Base-by-base conservation (phyloP, 2,329 filamentous ascomycete species). In the Raffaelea ambrosiae region DNA sequence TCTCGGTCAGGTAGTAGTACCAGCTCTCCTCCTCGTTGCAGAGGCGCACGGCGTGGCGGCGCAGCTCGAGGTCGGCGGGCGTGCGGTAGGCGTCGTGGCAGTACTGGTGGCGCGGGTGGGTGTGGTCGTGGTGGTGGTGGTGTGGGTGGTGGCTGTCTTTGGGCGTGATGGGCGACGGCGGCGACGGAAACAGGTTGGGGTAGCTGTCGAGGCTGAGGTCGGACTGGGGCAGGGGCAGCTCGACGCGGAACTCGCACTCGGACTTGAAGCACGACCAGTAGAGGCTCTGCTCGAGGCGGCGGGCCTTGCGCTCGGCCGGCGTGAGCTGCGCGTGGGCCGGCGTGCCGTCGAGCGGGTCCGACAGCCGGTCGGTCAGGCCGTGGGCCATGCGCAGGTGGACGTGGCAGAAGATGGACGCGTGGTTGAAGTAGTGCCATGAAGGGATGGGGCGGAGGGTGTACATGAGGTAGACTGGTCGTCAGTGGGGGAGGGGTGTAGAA, bases 191-290 rank as follows among this genome's bases (percentile, higher is more conserved):
- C 10, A 40, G 36, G 35, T 46, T 36, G 18, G 44, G 44, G 22
- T 40, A 46, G 7, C 29, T 14, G 14, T 13, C 23, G 4, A 16
- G 13, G 22, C 35, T 46, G 22, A 46, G 22, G 3, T 29, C 44
- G 18, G 31, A n/a, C 16, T 21, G 44, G 3, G 39, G 46, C 23
- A 48, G 46, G 4, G 40, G 40, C 33, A 48, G 29, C 21, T 48
- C 46, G 33, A 26, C n/a, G 23, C 29, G 26, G 22, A 48, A 31
- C 33, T 48, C 46, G 33, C 46, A 43, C 33, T 48, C 46, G 20
- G 46, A 42, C 40, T 43, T 48, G 40, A 43, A 42, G 46, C 46
- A 48, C n/a, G 40, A 43, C 46, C 46, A 48, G 40, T 48, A 48
- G 16, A 48, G 40, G 14, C 46, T 33, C 40, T 48, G 46, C 46